Base-by-base conservation (phyloP, 208 protist genomes). In the Porcisia hertigi region DNA sequence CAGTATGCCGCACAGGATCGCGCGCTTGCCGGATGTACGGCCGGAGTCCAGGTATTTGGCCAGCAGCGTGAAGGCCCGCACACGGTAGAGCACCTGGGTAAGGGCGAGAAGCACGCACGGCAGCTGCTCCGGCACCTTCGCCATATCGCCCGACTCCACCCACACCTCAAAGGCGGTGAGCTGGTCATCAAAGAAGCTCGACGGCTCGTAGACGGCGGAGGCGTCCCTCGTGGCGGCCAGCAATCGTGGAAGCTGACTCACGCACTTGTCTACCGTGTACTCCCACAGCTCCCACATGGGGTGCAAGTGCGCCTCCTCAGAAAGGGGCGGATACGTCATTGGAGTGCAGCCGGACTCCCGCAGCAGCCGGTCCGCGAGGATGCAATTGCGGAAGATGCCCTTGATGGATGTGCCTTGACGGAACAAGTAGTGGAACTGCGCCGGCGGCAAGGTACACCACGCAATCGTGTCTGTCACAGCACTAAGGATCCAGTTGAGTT, bases 401-500 rank as follows among this genome's bases (percentile, higher is more conserved):
- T 96, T 93, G 7, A 99, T 96, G 8, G 99, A 87, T 1, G 98
- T 80, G 81, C 99, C 98, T 63, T 99, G 97, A 18, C 97, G 91
- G 79, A 99, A 99, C 14, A 99, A 82, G 69, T 92, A 89, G 83
- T 99, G 93, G 82, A 99, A 99, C 58, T 98, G 86, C 7, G 92
- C 75, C 36, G 87, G 83, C 39, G 94, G 86, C 55, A 99, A 73
- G 3, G 98, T 94, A 80, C 97, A 99, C 98, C 98, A 99, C 36
- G 98, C 98, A 67, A 99, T 99, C 1, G 98, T 99, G 84, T 99
- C 99, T 1, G 98, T 99, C 49, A 99, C 92, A 2, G 99, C 98
- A 18, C 96, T 99, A 69, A 99, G 98, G 52, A 99, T 99, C 98
- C 97, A 99, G 76, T 99, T 98, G 23, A 99, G 92, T 80, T 99